Percentiles rank a stretch among this genome's conserved stretches.
Conservation (phyloP, 805 yeast genomes). For the Zygoascus ofunaensis region DNA sequence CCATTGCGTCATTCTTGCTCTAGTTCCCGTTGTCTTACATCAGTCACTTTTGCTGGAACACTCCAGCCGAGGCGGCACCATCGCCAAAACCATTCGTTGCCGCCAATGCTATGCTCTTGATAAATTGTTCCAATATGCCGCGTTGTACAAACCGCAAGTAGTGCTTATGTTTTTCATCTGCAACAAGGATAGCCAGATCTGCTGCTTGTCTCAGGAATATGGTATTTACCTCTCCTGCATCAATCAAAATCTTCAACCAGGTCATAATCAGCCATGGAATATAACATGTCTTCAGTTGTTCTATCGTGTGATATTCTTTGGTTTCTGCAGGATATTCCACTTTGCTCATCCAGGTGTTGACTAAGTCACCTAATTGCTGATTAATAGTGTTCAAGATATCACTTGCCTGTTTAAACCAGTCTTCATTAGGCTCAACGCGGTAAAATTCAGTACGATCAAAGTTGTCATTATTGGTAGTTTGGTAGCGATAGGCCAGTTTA, state of each 20-base stretch:
- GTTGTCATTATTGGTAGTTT: background rate
- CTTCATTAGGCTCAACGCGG: background rate
- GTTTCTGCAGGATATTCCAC: constrained; percentile 4
- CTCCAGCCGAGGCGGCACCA: constrained; percentile 37
- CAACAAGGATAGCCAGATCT: constrained; percentile 51
- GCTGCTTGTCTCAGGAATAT: constrained; percentile 49
- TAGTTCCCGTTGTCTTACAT: background rate
- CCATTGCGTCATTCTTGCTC: no score
- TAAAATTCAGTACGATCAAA: no score
- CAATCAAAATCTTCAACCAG: constrained; percentile 46
- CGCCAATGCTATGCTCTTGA: constrained; percentile 44
- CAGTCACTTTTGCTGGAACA: background rate
- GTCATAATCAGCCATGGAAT: constrained; percentile 67
- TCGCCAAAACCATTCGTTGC: constrained; percentile 38
- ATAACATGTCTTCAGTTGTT: constrained; percentile 55
- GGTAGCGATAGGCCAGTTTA: no score
- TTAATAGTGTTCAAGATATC: constrained; percentile 3
- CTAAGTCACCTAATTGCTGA: constrained; percentile 1
- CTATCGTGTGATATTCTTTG: constrained; percentile 35
- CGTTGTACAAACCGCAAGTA: constrained; percentile 52
- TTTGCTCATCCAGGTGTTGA: constrained; percentile 13
- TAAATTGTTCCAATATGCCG: constrained; percentile 48
- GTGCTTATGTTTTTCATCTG: constrained; percentile 54
- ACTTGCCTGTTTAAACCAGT: constrained; percentile 2
- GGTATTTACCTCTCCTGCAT: constrained; percentile 32